Base-by-base conservation (phyloP, 2,329 filamentous ascomycete species). In the Colletotrichum trifolii region DNA sequence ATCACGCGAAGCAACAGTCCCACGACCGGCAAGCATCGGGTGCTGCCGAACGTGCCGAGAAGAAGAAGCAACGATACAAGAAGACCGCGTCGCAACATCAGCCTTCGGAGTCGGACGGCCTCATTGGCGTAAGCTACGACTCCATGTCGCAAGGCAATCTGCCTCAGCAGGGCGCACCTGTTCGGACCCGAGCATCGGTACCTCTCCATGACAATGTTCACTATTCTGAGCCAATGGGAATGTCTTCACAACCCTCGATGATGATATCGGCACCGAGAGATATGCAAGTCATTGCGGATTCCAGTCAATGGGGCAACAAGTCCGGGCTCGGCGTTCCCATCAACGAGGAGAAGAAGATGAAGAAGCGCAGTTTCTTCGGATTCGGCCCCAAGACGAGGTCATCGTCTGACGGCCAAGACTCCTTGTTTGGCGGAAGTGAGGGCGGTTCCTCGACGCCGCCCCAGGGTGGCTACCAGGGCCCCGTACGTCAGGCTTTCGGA, bases 261-360 rank as follows among this genome's bases (percentile, higher is more conserved):
- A 75, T 76, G n/a, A 97, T 97, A 56, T 97, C 95, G 1, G 92
- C 84, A 1, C 94, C 95, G 2, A 94, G 89, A 63, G 96, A 97
- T 74, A 90, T 91, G 13, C 87, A 92, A 53, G 84, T 93, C 15
- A 97, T 98, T 68, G 89, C 94, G 34, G 92, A 97, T 75, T 85
- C 89, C 13, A 86, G 89, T n/a, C 84, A 87, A 6, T 97, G 94
- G 93, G 94, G 94, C n/a, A 93, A 92, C 76, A 96, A 89, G 76
- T 75, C 85, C n/a, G 81, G 80, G 10, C 75, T 84, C 34, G 74
- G 80, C 49, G 75, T 85, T 75, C 63, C 84, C 75, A 68, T 83
- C 68, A 59, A 79, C 78, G 89, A 93, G 38, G 94, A 96, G 73
- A 96, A 96, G 77, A 91, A 91, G 78, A 83, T 84, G 60, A 87